Evolutionary conservation across 495 filamentous ascomycete genomes (phyloP).

Genomic region (Penicillium paradoxum): DNA sequence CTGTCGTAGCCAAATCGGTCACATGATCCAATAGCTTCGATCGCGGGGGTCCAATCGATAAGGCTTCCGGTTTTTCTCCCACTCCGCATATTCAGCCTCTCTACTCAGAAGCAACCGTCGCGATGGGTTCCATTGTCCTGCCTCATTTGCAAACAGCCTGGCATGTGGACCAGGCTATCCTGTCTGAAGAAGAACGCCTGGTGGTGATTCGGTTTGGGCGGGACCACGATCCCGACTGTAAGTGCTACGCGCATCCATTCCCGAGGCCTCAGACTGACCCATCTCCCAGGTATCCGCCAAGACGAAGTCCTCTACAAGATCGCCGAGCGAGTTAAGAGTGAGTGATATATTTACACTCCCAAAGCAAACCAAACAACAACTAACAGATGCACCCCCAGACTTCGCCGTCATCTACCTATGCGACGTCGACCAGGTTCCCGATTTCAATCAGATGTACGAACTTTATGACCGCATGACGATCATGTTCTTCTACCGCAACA

Average conservation of each 20-base stretch:
- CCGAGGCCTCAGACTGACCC: conserved; percentile 14
- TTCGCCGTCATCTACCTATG: conserved; percentile 91
- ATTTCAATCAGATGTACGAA: conserved; percentile 95
- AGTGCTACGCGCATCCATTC: conserved; percentile 1
- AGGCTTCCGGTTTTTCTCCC: conserved; percentile 13
- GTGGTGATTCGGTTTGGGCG: conserved; percentile 94
- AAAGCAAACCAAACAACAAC: neutral
- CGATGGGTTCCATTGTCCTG: conserved; percentile 87
- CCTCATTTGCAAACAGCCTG: conserved; percentile 90
- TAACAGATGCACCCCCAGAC: conserved; percentile 16
- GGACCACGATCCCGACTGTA: conserved; percentile 64
- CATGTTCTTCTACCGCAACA: conserved; percentile 97
- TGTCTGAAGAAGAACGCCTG: conserved; percentile 88
- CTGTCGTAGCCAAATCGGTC: neutral
- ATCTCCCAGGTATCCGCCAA: conserved; percentile 66
- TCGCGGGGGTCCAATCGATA: conserved; percentile 24
- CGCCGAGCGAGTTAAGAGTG: conserved; percentile 44
- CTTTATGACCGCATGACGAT: conserved; percentile 68
- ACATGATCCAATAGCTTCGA: conserved; percentile 15
- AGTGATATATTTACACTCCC: conserved; percentile 8
- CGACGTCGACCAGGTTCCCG: conserved; percentile 91
- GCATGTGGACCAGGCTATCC: conserved; percentile 94
- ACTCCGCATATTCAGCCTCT: neutral
- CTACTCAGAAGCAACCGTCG: conserved; percentile 7
- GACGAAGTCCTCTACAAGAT: conserved; percentile 87